Conservation (phyloP, 108 stramenopile species). For the Pseudonitzschia pungens region DNA sequence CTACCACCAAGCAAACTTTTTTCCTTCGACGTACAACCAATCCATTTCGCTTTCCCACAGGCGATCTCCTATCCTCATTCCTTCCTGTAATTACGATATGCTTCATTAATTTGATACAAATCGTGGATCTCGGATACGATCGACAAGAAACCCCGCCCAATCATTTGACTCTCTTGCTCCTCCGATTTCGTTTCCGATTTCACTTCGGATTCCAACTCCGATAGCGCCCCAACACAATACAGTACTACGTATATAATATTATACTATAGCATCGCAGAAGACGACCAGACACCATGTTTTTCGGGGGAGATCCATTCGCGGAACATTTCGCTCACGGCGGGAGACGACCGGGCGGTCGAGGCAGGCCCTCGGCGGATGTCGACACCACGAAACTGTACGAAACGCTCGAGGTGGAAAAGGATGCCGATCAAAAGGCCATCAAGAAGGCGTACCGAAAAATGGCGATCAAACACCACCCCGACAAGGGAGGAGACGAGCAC, state of each 20-base stretch:
- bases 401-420: constrained; percentile 78
- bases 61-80: no score
- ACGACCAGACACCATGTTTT: constrained; percentile 75
- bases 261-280: no score
- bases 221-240: not conserved
- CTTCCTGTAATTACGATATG: no score
- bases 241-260: not conserved
- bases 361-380: constrained; percentile 42
- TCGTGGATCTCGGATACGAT: no score
- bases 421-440: constrained; percentile 74
- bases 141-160: no score
- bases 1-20: no score
- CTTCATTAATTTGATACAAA: no score
- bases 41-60: no score
- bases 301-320: constrained; percentile 79
- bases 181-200: no score
- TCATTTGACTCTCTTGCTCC: no score
- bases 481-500: constrained; percentile 90
- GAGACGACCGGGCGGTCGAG: constrained; percentile 37
- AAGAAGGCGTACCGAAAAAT: constrained; percentile 90
- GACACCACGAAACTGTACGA: constrained; percentile 87
- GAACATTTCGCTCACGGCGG: constrained; percentile 69
- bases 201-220: no score
- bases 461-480: constrained; percentile 84
- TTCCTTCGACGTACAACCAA: no score